phyloP scores from a whole-genome alignment of 345 rosid genomes.

The Toxicodendron radicans region DNA sequence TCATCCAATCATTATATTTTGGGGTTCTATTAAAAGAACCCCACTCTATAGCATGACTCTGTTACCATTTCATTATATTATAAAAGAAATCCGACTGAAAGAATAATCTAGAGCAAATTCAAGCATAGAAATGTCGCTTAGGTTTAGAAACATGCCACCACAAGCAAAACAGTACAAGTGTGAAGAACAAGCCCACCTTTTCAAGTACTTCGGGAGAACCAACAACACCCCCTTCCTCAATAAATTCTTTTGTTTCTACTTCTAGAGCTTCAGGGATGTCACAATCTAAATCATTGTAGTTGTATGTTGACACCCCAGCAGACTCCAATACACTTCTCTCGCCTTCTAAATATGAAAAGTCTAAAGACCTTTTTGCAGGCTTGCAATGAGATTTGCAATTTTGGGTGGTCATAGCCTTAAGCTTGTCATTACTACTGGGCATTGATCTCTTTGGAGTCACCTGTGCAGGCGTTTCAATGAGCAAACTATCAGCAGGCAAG shows the following conservation, averaged over 20 bases:
- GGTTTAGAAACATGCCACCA: neutral
- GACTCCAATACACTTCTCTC: conserved; percentile 10
- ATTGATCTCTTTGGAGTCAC: conserved; percentile 40
- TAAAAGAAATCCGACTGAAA: neutral
- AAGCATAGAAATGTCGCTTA: neutral
- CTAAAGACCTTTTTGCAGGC: conserved; percentile 47
- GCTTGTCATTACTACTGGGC: conserved; percentile 29
- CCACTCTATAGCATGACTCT: neutral
- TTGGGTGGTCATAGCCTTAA: conserved; percentile 9
- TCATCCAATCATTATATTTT: neutral
- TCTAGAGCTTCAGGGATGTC: conserved; percentile 9
- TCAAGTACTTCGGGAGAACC: conserved; percentile 16
- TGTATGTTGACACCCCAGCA: conserved; percentile 9
- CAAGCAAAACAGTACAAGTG: neutral
- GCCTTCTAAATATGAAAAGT: conserved; percentile 35
- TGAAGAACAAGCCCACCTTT: conserved; percentile 20
- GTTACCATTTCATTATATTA: neutral
- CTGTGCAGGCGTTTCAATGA: conserved; percentile 50
- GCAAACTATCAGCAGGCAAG: conserved; percentile 22
- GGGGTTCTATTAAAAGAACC: neutral
- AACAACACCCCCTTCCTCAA: conserved; percentile 5
- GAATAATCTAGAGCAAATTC: neutral
- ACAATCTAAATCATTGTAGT: conserved; percentile 9
- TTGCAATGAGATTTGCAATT: conserved; percentile 21
- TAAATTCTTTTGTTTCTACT: neutral